phyloP scores from a whole-genome alignment of 106 monocot species.

The Platanthera guangdongensis region DNA sequence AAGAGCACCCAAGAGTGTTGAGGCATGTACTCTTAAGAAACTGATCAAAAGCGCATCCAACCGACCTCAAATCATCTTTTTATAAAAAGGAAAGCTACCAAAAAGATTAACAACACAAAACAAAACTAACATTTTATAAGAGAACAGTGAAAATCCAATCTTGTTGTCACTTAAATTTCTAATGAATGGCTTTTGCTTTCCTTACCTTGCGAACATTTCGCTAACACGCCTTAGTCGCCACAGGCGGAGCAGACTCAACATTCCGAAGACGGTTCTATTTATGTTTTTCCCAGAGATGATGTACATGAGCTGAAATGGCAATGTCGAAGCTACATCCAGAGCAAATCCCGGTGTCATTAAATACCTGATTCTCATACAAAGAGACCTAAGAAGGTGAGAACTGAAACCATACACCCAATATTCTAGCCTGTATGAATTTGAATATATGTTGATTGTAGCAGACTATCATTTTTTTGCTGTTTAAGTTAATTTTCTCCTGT shows the following conservation, averaged over 20 bases:
- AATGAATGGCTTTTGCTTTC: neutral
- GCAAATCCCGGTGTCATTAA: slow-evolving; percentile 10
- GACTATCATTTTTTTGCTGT: neutral
- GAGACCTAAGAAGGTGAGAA: neutral
- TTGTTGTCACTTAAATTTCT: neutral
- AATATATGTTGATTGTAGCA: neutral
- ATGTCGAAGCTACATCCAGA: slow-evolving; percentile 14
- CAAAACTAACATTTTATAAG: no score
- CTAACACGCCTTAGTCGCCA: slow-evolving; percentile 17
- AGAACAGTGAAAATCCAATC: neutral
- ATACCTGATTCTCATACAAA: slow-evolving; percentile 14
- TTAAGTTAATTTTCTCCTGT: neutral
- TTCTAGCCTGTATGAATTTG: neutral
- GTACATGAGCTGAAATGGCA: slow-evolving; percentile 12
- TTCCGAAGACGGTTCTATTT: slow-evolving; percentile 1
- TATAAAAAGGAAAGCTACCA: no score
- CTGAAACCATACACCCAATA: neutral
- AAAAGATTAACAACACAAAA: no score
- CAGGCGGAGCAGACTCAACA: slow-evolving; percentile 17
- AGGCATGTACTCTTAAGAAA: no score
- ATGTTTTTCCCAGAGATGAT: neutral
- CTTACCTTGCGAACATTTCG: slow-evolving; percentile 15
- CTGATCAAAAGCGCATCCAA: no score
- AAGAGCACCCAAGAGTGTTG: no score
- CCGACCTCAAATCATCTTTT: no score